Evolutionary conservation across 2,329 filamentous ascomycete genomes (phyloP).

Genomic region (Paecilomyces fulvus): DNA sequence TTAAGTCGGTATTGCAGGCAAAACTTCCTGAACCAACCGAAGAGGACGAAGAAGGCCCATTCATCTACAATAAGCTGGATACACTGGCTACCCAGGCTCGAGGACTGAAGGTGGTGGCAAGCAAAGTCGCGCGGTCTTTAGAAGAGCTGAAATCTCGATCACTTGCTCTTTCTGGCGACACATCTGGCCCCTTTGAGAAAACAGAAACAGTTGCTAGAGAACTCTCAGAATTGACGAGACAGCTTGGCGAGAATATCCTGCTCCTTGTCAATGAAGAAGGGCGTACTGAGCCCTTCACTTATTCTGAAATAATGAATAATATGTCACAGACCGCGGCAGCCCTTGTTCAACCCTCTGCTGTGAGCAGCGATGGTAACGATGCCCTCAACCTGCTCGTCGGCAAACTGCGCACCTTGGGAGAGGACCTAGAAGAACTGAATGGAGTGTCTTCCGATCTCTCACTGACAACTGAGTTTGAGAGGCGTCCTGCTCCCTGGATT

Average conservation of each 20-base stretch:
- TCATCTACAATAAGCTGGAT: constrained; percentile 65
- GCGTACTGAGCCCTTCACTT: constrained; percentile 57
- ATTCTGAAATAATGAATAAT: constrained; percentile 57
- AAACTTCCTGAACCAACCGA: constrained; percentile 51
- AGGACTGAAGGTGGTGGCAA: constrained; percentile 72
- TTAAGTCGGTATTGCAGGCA: constrained; percentile 59
- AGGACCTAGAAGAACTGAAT: constrained; percentile 61
- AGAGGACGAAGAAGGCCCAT: constrained; percentile 60
- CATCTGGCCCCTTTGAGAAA: constrained; percentile 59
- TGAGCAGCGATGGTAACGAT: constrained; percentile 37
- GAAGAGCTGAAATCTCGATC: constrained; percentile 70
- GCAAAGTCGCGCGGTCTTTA: constrained; percentile 67
- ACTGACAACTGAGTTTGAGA: constrained; percentile 71
- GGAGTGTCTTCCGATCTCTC: constrained; percentile 62
- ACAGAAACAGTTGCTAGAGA: constrained; percentile 57
- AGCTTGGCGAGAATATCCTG: constrained; percentile 59
- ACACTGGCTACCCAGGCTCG: constrained; percentile 65
- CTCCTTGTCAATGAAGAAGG: constrained; percentile 62
- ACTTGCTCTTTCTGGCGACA: constrained; percentile 62
- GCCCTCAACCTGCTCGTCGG: constrained; percentile 60
- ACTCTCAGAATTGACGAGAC: constrained; percentile 57
- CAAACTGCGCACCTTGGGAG: constrained; percentile 57
- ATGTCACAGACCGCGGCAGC: constrained; percentile 36
- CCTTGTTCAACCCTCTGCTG: constrained; percentile 17
- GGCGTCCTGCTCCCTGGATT: constrained; percentile 69